These are phyloP conservation scores for Dendrocalamus sinicus DNA, from an alignment of 176 grass and related monocot species.

Conservation along the genomic window DNA sequence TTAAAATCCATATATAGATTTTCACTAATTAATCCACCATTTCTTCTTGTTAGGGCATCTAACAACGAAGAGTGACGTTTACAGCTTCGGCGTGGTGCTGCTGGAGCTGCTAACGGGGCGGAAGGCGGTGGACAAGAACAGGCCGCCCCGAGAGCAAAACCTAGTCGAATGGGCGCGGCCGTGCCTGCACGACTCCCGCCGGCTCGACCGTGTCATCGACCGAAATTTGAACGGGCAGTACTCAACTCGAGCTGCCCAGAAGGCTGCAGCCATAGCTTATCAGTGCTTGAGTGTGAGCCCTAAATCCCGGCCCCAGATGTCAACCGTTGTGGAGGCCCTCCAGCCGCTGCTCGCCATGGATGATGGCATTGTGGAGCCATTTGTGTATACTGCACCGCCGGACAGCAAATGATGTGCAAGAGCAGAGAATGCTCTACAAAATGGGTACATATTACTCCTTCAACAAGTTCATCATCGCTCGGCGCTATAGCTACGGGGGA, in stretches of 20 bases:
- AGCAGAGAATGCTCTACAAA: background rate
- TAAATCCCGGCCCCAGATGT: constrained; percentile 68
- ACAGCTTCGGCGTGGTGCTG: constrained; percentile 93
- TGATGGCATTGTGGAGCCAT: constrained; percentile 46
- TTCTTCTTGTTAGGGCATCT: constrained; percentile 52
- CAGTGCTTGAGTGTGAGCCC: constrained; percentile 53
- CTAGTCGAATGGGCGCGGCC: constrained; percentile 69
- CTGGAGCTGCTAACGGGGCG: constrained; percentile 70
- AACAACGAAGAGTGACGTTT: constrained; percentile 73
- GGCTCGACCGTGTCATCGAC: constrained; percentile 59
- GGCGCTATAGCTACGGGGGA: too few species aligned
- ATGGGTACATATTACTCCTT: background rate
- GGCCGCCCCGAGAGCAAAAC: constrained; percentile 57
- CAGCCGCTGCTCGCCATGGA: constrained; percentile 56
- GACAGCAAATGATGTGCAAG: constrained; percentile 26
- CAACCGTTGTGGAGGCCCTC: constrained; percentile 47
- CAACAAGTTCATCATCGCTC: too few species aligned
- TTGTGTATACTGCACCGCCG: constrained; percentile 56
- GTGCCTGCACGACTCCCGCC: constrained; percentile 43
- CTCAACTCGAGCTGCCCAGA: constrained; percentile 47
- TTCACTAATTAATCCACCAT: background rate
- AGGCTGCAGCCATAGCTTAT: constrained; percentile 49
- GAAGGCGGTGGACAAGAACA: constrained; percentile 57
- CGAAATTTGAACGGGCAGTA: constrained; percentile 45
- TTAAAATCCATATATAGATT: too few species aligned